Evolutionary conservation across 2,329 filamentous ascomycete genomes (phyloP).

Genomic region (Penicillium digitatum): DNA sequence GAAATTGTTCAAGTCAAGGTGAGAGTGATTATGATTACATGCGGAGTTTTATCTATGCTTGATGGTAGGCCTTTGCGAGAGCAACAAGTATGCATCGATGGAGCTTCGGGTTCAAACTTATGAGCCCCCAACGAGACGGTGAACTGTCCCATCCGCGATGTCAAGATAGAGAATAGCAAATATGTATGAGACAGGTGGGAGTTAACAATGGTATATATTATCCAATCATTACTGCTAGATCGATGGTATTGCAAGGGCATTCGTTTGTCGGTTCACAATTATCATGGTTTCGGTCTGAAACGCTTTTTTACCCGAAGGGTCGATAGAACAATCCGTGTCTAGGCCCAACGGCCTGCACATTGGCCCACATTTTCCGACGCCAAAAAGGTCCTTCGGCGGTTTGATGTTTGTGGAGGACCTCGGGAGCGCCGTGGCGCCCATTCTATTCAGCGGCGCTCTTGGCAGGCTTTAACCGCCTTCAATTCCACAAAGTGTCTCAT

Average conservation of each 20-base stretch:
- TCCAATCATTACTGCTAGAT: not conserved
- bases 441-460: slow-evolving; percentile 5
- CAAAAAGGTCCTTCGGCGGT: not conserved
- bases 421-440: slow-evolving; percentile 6
- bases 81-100: no score
- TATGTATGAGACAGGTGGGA: not conserved
- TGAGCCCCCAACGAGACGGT: not conserved
- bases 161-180: not conserved
- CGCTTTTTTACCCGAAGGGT: slow-evolving; percentile 10
- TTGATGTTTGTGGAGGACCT: not conserved
- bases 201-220: not conserved
- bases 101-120: not conserved
- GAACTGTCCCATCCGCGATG: not conserved
- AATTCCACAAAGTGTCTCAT: slow-evolving; percentile 12
- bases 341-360: slow-evolving; percentile 1
- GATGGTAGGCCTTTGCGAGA: not conserved
- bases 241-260: slow-evolving; percentile 11
- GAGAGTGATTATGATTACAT: no score
- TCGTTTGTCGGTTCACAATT: not conserved
- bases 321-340: slow-evolving; percentile 2
- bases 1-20: not conserved
- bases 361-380: not conserved
- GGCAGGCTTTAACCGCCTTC: slow-evolving; percentile 4
- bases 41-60: not conserved
- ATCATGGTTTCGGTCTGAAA: slow-evolving; percentile 17